Evolutionary conservation across 2,329 filamentous ascomycete genomes (phyloP), one percentile per base, ranked within the genome.

Genomic region (Cladophialophora chaetospira): DNA sequence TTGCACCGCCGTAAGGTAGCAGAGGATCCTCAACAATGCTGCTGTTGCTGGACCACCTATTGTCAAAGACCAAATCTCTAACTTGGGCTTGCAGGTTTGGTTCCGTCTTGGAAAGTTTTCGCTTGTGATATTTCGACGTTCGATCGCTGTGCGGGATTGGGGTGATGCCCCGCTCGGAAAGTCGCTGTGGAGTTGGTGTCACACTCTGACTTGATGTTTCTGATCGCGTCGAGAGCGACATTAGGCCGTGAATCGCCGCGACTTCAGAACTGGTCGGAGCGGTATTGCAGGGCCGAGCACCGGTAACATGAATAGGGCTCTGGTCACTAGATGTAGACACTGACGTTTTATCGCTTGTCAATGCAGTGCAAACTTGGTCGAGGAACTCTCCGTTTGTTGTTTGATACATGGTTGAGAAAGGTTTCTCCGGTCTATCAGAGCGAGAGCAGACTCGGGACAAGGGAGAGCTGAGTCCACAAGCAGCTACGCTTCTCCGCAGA

Each of bases 151-250:
- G 40, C 33, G 31, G 47, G 13, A 44, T 29, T 9, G 13, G 40
- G 21, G 33, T 26, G 4, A 52, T 43, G 28, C 33, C 47, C 9
- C 42, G 45, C 6, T 29, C 46, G n/a, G 50, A 26, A 5, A 55
- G 48, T 11, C 47, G 57, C 28, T 48, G 45, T 33, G 60, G 60
- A 5, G 60, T 62, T 19, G 60, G 60, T 2, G 60, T 63, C 4
- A 57, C 57, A 46, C 60, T 60, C n/a, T 58, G 57, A 33, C 60
- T 63, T n/a, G 54, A 21, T n/a, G 47, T 50, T 23, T 60, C 57
- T 10, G 54, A 53, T 15, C 53, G 52, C 13, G 54, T 33, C 4
- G 60, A 60, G 17, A 60, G 35, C 36, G 60, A 63, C 50, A 62
- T 52, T 19, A 62, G 36, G 8, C 52, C 50, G 29, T 54, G 56